Conservation (phyloP, 2,329 filamentous ascomycete genomes). For the Colletotrichum abscissum region DNA sequence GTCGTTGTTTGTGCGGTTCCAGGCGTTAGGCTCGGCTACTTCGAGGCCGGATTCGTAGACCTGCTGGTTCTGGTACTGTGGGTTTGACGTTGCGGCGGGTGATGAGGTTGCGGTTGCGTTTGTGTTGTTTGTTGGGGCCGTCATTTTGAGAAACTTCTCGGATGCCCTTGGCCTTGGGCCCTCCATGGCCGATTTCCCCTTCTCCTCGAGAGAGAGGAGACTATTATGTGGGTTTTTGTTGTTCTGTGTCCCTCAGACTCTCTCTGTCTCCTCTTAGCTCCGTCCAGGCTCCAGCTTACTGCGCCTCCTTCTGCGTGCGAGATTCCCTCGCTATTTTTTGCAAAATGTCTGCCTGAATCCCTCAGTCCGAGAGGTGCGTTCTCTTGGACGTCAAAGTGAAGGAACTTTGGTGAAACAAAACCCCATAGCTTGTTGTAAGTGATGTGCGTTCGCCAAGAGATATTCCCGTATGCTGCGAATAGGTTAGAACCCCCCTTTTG, state of each 20-base stretch:
- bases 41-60: slow-evolving; percentile 29
- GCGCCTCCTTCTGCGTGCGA: neutral
- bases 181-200: neutral
- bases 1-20: slow-evolving; percentile 15
- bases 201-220: too few relatives aligned
- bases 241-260: neutral
- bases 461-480: neutral
- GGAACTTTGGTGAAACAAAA: neutral
- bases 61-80: neutral
- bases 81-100: neutral
- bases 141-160: neutral
- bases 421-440: neutral
- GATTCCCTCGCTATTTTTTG: neutral
- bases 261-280: neutral
- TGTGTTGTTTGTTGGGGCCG: neutral
- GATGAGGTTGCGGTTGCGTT: too few relatives aligned
- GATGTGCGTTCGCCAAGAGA: neutral
- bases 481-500: neutral
- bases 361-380: neutral
- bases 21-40: slow-evolving; percentile 15
- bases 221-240: too few relatives aligned
- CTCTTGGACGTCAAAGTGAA: neutral
- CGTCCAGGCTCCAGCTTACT: neutral
- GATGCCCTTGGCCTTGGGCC: neutral
- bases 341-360: neutral